Conservation (phyloP, 148 eudicot genomes). For the Linanthus parryae region DNA sequence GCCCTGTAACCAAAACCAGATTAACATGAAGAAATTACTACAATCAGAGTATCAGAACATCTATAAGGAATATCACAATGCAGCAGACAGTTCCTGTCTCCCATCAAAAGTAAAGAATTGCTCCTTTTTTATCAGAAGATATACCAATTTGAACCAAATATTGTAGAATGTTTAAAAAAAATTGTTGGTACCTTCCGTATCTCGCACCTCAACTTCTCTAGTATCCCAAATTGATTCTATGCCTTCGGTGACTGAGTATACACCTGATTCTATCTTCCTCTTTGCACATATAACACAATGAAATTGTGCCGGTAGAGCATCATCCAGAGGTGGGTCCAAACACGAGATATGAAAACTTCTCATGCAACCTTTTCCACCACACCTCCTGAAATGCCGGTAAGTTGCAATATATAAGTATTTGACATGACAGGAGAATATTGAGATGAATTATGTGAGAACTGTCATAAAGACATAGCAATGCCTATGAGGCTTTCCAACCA, state of each 20-base stretch:
- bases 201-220: constrained; percentile 44
- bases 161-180: too few species aligned
- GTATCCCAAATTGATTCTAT: constrained; percentile 66
- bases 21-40: constrained; percentile 2
- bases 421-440: too few species aligned
- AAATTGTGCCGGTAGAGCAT: constrained; percentile 36
- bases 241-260: constrained; percentile 50
- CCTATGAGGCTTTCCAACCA: too few species aligned
- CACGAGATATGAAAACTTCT: constrained; percentile 53
- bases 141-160: too few species aligned
- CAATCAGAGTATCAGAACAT: constrained; percentile 8
- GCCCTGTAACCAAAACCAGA: constrained; percentile 31
- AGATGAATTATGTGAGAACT: too few species aligned
- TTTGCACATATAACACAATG: constrained; percentile 31
- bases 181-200: constrained; percentile 27
- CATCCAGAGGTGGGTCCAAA: constrained; percentile 32
- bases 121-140: too few species aligned
- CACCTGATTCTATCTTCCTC: constrained; percentile 50
- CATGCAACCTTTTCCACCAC: constrained; percentile 56
- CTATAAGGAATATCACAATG: not conserved
- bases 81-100: not conserved
- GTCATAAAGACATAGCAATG: too few species aligned
- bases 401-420: too few species aligned
- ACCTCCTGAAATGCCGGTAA: constrained; percentile 35
- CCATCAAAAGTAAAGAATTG: too few species aligned